Evolutionary conservation across 768 basidiomycete species (phyloP).

Genomic region (Mycena galericulata): DNA sequence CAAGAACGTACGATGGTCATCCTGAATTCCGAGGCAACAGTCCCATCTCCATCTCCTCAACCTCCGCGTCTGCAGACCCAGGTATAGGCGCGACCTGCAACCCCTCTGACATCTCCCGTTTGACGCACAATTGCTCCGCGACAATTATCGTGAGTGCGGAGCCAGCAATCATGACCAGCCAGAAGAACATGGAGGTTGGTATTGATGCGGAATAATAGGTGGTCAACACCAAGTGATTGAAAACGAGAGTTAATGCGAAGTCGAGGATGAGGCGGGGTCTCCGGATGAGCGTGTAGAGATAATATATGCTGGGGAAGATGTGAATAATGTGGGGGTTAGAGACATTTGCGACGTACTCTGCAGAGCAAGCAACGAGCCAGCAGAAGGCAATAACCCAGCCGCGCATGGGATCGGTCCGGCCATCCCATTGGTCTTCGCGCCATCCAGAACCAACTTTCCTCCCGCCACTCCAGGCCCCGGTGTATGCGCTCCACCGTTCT

Average conservation of each 20-base stretch:
- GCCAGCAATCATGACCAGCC: slow-evolving; percentile 81
- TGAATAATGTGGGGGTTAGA: slow-evolving; percentile 5
- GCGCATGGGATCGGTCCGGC: slow-evolving; percentile 79
- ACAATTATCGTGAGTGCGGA: slow-evolving; percentile 80
- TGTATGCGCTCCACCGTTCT: slow-evolving; percentile 73
- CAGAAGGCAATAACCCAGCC: slow-evolving; percentile 92
- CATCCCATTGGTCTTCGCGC: slow-evolving; percentile 69
- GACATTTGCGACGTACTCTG: slow-evolving; percentile 75
- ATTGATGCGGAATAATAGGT: slow-evolving; percentile 89
- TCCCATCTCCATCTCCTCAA: slow-evolving; percentile 71
- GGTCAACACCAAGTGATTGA: slow-evolving; percentile 93
- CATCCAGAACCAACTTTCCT: slow-evolving; percentile 75
- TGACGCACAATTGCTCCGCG: slow-evolving; percentile 93
- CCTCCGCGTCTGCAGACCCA: slow-evolving; percentile 62
- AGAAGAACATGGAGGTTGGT: slow-evolving; percentile 94
- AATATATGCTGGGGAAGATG: slow-evolving; percentile 65
- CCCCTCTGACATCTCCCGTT: slow-evolving; percentile 90
- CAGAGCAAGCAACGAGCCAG: slow-evolving; percentile 86
- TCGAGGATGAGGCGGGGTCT: slow-evolving; percentile 95
- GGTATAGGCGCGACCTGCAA: slow-evolving; percentile 61
- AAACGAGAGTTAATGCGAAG: slow-evolving; percentile 89
- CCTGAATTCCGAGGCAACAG: slow-evolving; percentile 48
- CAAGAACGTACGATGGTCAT: slow-evolving; percentile 10
- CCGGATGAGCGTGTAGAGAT: slow-evolving; percentile 88
- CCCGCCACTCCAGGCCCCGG: slow-evolving; percentile 86